Conservation (phyloP, 164 flowering plant genomes). For the Vitis cinerea region DNA sequence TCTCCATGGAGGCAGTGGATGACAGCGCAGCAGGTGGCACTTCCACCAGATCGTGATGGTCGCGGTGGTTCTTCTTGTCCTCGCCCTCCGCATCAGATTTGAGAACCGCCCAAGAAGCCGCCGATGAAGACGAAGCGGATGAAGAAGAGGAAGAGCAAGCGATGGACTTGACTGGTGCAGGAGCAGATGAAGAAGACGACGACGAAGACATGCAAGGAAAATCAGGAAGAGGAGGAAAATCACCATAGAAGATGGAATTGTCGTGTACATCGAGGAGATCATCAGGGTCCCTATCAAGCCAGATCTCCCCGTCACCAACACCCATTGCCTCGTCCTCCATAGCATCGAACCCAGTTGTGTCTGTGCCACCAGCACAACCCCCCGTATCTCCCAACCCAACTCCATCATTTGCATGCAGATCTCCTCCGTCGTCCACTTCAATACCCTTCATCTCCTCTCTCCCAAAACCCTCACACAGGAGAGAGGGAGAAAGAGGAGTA, state of each 20-base stretch:
- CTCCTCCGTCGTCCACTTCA: slow-evolving; percentile 8
- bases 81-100: slow-evolving; percentile 39
- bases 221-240: slow-evolving; percentile 73
- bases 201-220: slow-evolving; percentile 89
- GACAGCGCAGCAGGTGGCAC: slow-evolving; percentile 19
- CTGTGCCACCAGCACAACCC: too few species aligned
- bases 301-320: slow-evolving; percentile 31
- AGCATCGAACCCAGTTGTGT: neutral
- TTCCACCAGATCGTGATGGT: neutral
- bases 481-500: slow-evolving; percentile 6
- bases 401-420: slow-evolving; percentile 17
- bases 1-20: slow-evolving; percentile 49
- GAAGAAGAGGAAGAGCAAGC: slow-evolving; percentile 32
- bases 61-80: neutral
- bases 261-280: slow-evolving; percentile 33
- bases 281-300: slow-evolving; percentile 28
- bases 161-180: slow-evolving; percentile 22
- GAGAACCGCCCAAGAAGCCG: slow-evolving; percentile 61
- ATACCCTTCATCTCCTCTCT: slow-evolving; percentile 9
- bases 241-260: slow-evolving; percentile 43
- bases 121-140: slow-evolving; percentile 45
- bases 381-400: neutral
- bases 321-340: slow-evolving; percentile 11
- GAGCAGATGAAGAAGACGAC: slow-evolving; percentile 51
- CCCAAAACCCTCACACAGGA: neutral